phyloP scores from a whole-genome alignment of 768 basidiomycete genomes.

The Leccinum subgranulosum region DNA sequence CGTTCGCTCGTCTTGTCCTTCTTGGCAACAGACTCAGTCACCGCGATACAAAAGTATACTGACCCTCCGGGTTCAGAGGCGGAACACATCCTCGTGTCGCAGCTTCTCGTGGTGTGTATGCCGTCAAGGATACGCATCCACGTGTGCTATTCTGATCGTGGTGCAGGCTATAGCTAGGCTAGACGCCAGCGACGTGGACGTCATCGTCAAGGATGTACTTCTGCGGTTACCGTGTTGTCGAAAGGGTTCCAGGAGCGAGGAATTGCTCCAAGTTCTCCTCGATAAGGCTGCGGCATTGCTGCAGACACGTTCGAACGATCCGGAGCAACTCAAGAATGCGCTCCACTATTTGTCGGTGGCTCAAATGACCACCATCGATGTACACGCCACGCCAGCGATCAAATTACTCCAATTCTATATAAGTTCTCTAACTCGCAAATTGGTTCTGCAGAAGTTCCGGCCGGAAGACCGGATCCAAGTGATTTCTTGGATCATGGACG shows the following conservation, averaged over 20 bases:
- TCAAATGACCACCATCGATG: constrained; percentile 40
- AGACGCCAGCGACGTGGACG: constrained; percentile 37
- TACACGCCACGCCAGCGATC: constrained; percentile 39
- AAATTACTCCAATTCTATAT: constrained; percentile 55
- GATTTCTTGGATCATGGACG: constrained; percentile 44
- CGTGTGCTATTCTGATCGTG: constrained; percentile 4
- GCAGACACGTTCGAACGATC: constrained; percentile 30
- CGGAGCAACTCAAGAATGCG: constrained; percentile 33
- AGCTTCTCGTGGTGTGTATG: constrained; percentile 46
- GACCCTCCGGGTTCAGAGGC: constrained; percentile 40
- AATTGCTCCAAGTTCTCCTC: constrained; percentile 40
- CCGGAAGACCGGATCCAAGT: constrained; percentile 43
- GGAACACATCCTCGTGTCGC: constrained; percentile 46
- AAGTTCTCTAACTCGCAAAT: constrained; percentile 40
- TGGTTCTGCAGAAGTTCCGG: constrained; percentile 44
- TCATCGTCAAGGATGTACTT: constrained; percentile 54
- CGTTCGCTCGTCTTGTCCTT: constrained; percentile 60
- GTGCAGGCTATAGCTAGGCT: constrained; percentile 51
- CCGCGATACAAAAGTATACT: constrained; percentile 43
- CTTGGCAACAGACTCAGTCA: constrained; percentile 50
- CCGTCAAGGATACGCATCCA: neutral
- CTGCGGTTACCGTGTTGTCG: constrained; percentile 45
- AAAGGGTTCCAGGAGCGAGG: constrained; percentile 32
- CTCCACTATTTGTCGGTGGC: constrained; percentile 48
- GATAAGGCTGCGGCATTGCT: constrained; percentile 35